Evolutionary conservation across 2,329 filamentous ascomycete genomes (phyloP), one percentile per base, ranked within the genome.

Genomic region (Exserohilum rostratum): DNA sequence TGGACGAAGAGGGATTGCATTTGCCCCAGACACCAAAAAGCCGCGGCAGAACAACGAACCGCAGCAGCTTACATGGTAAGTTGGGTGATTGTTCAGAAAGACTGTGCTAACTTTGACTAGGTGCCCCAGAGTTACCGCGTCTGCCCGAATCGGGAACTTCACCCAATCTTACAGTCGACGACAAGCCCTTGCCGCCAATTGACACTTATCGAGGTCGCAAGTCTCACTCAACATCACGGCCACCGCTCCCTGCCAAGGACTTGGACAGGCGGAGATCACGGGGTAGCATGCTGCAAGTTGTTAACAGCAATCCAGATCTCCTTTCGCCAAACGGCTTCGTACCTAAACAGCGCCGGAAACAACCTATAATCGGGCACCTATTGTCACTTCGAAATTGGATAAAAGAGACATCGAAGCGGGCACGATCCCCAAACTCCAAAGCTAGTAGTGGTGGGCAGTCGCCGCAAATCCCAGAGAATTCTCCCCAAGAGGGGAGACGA

Each of bases 211-310:
- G 87, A 5, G 80, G 89, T 48, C 85, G 90, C 30, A 93, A 89
- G 15, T 83, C 83, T 18, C 92, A 90, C 67, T 91, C 91, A 11
- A 92, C 91, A 27, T 87, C 90, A 57, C 87, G 90, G 43, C 88
- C 93, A 5, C 81, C 90, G 35, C 90, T 90, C 9, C 93, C 93
- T 37, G 92, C 93, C 2, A 97, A 97, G 73, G 93, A 97, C 62
- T 54, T 72, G 11, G 65, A 67, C 25, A 87, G 86, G 59, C 86
- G 90, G 55, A 83, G 89, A 64, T 90, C 90, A 62, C 83, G 91
- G 56, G 90, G 90, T 38, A 96, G 92, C 63, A 95, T 91, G 60
- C 83, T 97, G 29, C 91, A 96, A 70, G 85, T 96, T 4, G 91
- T 96, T 34, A 89, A 90, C 12, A 83, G 80, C 34, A 87, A 88